Base-by-base conservation (phyloP, 352 stramenopile species). In the Globisporangium irregulare region DNA sequence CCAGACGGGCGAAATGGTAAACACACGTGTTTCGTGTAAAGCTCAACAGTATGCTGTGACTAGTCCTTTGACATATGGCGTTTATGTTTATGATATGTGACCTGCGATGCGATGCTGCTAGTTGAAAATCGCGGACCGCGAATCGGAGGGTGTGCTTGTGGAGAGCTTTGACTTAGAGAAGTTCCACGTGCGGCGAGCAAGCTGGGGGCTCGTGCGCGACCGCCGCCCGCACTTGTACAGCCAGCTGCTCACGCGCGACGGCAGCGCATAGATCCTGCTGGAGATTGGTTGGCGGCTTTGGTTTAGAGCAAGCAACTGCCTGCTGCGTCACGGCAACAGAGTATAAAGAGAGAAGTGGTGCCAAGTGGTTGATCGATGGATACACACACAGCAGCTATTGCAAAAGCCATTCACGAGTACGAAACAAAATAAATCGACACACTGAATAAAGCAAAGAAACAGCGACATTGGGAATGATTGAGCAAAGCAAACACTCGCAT, bases 1-100 rank as follows among this genome's bases (percentile, higher is more conserved):
- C 22, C 88, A 96, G 63, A 97, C 89, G 15, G 92, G 92, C 38
- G 90, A 95, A 62, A 93, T 97, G 79, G 84, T 97, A 67, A 41
- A 66, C 54, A 66, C 70, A 38, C 9, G 32, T 9, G 32, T 9
- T 36, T 36, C 32, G 6, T 36, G 32, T 10, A 36, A 36, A 36
- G 7, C 5, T 57, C 34, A 24, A 38, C 24, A 22, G 5, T 50
- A 50, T n/a, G 27, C 2, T 32, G 27, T 6, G 27, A 32, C 27
- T 32, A 32, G 27, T 32, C 27, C 27, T 32, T 32, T 32, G 27
- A 32, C 27, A 32, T 32, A 32, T 32, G 27, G 27, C 27, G 27
- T 32, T 32, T 32, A 32, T 32, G 27, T 9, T 8, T 22, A 20
- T 51, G 24, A 29, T 53, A 60, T 65, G 2, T 66, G 15, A 12